phyloP scores from a whole-genome alignment of 805 yeast genomes.

The Candida sakaeoensis region DNA sequence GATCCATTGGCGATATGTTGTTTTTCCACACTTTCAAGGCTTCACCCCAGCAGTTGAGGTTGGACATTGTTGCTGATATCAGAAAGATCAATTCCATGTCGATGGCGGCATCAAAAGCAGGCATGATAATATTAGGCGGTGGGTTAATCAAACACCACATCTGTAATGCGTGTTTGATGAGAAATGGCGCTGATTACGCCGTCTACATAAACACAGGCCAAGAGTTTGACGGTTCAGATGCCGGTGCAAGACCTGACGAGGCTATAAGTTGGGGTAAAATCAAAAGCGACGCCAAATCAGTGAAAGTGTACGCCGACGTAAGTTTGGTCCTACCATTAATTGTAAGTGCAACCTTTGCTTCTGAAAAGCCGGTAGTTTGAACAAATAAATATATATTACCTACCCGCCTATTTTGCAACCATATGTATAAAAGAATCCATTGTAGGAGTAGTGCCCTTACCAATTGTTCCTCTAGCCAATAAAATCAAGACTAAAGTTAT shows the following conservation, averaged over 20 bases:
- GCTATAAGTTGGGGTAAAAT: constrained; percentile 99
- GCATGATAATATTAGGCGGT: constrained; percentile 95
- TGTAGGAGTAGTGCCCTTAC: neutral
- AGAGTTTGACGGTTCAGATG: constrained; percentile 98
- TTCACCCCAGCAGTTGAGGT: constrained; percentile 81
- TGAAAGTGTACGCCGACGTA: constrained; percentile 93
- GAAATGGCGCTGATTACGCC: constrained; percentile 98
- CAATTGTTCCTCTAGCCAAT: constrained; percentile 10
- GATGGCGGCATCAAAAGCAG: constrained; percentile 91
- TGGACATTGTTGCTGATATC: constrained; percentile 93
- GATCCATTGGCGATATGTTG: constrained; percentile 97
- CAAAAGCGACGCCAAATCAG: constrained; percentile 87
- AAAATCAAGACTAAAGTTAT: constrained; percentile 11
- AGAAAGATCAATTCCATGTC: constrained; percentile 88
- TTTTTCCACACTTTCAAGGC: constrained; percentile 97
- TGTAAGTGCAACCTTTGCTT: constrained; percentile 97
- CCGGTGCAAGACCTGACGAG: constrained; percentile 99
- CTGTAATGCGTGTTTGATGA: constrained; percentile 96
- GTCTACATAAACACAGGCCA: constrained; percentile 97
- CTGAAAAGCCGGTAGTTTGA: constrained; percentile 18
- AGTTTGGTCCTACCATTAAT: constrained; percentile 92
- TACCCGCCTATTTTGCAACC: constrained; percentile 3
- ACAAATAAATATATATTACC: too few relatives aligned
- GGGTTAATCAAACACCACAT: constrained; percentile 96
- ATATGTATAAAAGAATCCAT: neutral